These are phyloP conservation scores for Zanthoxylum bungeanum DNA, from an alignment of 345 rosid species.

Conservation along the genomic window DNA sequence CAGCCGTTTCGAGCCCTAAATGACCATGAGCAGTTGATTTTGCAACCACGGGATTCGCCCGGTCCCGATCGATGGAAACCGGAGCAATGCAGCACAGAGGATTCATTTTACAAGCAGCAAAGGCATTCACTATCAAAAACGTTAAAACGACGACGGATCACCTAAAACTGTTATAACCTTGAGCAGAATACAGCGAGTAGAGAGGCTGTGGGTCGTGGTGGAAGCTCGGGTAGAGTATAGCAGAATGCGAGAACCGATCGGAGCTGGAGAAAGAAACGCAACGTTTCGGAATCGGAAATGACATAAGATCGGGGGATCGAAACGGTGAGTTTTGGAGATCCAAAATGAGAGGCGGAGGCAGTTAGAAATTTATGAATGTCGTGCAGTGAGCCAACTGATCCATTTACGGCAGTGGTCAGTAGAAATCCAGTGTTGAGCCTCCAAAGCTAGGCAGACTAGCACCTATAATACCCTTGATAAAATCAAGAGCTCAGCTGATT, in stretches of 20 bases:
- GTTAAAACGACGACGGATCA: slow-evolving; percentile 1
- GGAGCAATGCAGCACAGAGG: slow-evolving; percentile 99
- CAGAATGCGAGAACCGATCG: slow-evolving; percentile 39
- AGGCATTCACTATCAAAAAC: slow-evolving; percentile 10
- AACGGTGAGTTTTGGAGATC: background rate
- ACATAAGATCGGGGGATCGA: slow-evolving; percentile 30
- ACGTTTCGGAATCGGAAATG: slow-evolving; percentile 33
- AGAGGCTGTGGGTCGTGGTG: slow-evolving; percentile 10
- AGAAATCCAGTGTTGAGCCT: slow-evolving; percentile 36
- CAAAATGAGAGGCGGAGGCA: slow-evolving; percentile 2
- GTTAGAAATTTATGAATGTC: slow-evolving; percentile 30
- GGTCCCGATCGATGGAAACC: slow-evolving; percentile 90
- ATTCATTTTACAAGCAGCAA: slow-evolving; percentile 46
- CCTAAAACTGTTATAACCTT: background rate
- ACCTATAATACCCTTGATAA: background rate
- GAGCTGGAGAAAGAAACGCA: slow-evolving; percentile 23
- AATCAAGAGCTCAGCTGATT: background rate
- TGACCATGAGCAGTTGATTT: slow-evolving; percentile 53
- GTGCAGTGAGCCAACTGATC: slow-evolving; percentile 44
- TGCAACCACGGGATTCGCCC: slow-evolving; percentile 50
- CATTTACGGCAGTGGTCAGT: slow-evolving; percentile 57
- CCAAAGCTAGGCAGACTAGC: slow-evolving; percentile 15
- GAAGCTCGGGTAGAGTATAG: slow-evolving; percentile 11
- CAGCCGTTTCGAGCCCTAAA: slow-evolving; percentile 33
- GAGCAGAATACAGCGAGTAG: background rate